phyloP scores from a whole-genome alignment of 192 early-diverging fungal genomes.

The Gaertneriomyces sp. region DNA sequence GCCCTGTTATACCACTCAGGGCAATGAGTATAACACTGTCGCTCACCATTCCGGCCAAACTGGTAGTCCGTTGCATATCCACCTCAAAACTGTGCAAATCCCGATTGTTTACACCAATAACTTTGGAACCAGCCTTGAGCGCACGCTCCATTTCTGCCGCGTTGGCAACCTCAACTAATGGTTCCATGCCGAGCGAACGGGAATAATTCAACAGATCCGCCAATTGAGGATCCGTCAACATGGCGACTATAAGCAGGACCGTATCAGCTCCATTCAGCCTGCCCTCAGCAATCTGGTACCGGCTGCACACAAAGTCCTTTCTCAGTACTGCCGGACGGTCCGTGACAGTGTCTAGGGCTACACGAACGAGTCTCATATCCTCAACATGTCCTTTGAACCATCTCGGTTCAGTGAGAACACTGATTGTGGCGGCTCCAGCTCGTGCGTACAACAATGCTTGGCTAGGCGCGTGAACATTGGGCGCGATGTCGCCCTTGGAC shows the following conservation, averaged over 20 bases:
- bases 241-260: slow-evolving; percentile 92
- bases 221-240: slow-evolving; percentile 69
- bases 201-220: slow-evolving; percentile 68
- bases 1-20: slow-evolving; percentile 82
- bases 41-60: slow-evolving; percentile 75
- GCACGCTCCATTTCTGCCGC: slow-evolving; percentile 85
- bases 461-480: slow-evolving; percentile 77
- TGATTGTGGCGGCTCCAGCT: slow-evolving; percentile 89
- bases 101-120: slow-evolving; percentile 98
- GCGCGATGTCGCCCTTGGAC: slow-evolving; percentile 84
- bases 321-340: slow-evolving; percentile 89
- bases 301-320: slow-evolving; percentile 95
- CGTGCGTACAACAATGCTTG: slow-evolving; percentile 82
- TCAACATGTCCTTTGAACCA: slow-evolving; percentile 97
- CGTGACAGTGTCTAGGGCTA: slow-evolving; percentile 55
- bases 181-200: slow-evolving; percentile 86
- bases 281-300: slow-evolving; percentile 96
- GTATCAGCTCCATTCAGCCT: slow-evolving; percentile 94
- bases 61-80: slow-evolving; percentile 80
- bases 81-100: slow-evolving; percentile 96
- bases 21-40: slow-evolving; percentile 71
- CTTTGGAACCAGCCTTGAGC: slow-evolving; percentile 70
- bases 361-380: slow-evolving; percentile 86
- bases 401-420: slow-evolving; percentile 95
- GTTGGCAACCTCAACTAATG: slow-evolving; percentile 97